phyloP scores from a whole-genome alignment of 108 stramenopile species.

The Pseudonitzschia multistriata region DNA sequence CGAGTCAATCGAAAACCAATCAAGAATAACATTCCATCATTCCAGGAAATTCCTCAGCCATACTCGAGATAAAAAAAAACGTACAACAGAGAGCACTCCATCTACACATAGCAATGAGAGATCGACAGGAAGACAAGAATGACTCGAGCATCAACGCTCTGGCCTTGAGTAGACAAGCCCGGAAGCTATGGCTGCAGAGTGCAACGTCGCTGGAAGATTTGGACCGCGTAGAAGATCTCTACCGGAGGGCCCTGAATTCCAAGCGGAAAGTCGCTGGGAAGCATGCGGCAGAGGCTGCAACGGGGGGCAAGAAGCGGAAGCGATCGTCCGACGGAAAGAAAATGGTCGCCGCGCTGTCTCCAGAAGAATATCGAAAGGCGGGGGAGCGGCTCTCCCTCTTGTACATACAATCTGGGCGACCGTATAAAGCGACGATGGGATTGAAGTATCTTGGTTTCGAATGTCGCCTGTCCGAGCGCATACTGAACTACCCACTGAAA shows the following conservation, averaged over 20 bases:
- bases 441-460: slow-evolving; percentile 56
- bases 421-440: slow-evolving; percentile 51
- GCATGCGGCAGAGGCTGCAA: not conserved
- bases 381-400: slow-evolving; percentile 63
- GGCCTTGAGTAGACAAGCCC: slow-evolving; percentile 17
- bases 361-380: slow-evolving; percentile 42
- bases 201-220: slow-evolving; percentile 39
- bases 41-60: no score
- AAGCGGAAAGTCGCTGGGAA: slow-evolving; percentile 10
- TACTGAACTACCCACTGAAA: slow-evolving; percentile 59
- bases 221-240: slow-evolving; percentile 53
- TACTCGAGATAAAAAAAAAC: no score
- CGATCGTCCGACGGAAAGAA: not conserved
- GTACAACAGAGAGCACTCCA: no score
- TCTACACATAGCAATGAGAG: no score
- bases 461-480: slow-evolving; percentile 62
- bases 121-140: no score
- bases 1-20: no score
- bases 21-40: no score
- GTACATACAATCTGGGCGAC: slow-evolving; percentile 66
- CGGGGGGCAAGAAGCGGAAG: not conserved
- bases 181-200: slow-evolving; percentile 24
- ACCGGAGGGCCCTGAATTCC: slow-evolving; percentile 43
- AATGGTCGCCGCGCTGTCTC: slow-evolving; percentile 36
- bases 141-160: no score